phyloP scores from a whole-genome alignment of 1,139 yeast genomes.

The Candida frijolesensis region DNA sequence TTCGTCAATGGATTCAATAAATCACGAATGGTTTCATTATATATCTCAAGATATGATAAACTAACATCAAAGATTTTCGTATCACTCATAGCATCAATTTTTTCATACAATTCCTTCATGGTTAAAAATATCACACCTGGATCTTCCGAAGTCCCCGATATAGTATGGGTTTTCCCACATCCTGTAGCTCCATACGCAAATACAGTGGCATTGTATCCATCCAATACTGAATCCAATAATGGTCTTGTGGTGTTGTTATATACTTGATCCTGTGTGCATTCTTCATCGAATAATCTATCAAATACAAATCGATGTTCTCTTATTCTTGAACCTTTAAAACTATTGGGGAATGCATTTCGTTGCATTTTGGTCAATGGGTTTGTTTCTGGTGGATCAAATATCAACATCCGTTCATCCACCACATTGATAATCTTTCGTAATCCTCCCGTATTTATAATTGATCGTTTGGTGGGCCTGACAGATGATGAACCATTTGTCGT shows the following conservation, averaged over 20 bases:
- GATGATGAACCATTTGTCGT: neutral
- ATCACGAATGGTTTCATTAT: conserved; percentile 87
- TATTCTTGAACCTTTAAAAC: conserved; percentile 39
- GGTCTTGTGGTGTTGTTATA: conserved; percentile 71
- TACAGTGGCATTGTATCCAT: conserved; percentile 87
- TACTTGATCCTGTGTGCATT: conserved; percentile 65
- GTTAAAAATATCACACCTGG: conserved; percentile 86
- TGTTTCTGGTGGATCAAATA: conserved; percentile 86
- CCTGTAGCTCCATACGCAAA: conserved; percentile 94
- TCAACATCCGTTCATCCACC: conserved; percentile 85
- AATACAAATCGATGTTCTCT: conserved; percentile 82
- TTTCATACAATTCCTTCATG: conserved; percentile 70
- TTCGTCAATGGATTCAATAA: conserved; percentile 60
- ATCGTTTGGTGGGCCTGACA: conserved; percentile 7
- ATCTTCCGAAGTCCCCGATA: conserved; percentile 68
- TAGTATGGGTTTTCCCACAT: conserved; percentile 95
- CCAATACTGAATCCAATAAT: conserved; percentile 70
- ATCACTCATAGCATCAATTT: conserved; percentile 57
- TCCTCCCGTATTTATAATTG: conserved; percentile 43
- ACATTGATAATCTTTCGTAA: conserved; percentile 76
- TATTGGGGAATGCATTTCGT: conserved; percentile 53
- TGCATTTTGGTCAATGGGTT: conserved; percentile 67
- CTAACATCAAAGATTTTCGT: conserved; percentile 61
- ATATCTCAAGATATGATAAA: conserved; percentile 80
- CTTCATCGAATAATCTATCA: conserved; percentile 73